Base-by-base conservation (phyloP, 768 basidiomycete genomes). In the Postia placenta region DNA sequence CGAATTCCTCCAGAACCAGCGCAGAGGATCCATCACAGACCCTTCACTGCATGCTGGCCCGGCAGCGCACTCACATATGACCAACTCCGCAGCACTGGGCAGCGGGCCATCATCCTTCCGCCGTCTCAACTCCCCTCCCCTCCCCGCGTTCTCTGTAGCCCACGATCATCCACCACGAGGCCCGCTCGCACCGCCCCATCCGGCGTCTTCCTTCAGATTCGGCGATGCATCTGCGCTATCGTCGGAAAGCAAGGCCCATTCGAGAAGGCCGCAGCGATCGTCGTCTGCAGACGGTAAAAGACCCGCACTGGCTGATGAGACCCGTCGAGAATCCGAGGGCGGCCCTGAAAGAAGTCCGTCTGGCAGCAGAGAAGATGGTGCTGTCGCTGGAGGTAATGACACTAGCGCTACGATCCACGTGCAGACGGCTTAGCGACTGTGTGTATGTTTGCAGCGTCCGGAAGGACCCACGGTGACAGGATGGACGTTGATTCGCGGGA, bases 21-120 rank as follows among this genome's bases (percentile, higher is more conserved):
- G 87, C n/a, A 70, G 87, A 50, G 86, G 86, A 51, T 90, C 89
- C 1, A 84, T 88, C 61, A 87, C 87, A 6, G 89, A 91, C 71
- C 87, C 87, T 2, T 82, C 83, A 36, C 74, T 89, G 43, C 85
- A 87, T 67, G 81, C 82, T 51, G 66, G 73, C 3, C 63, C 67
- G 0, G 50, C 50, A 47, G 57, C 52, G 50, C 63, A 42, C 45
- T 50, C 54, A 52, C 53, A 56, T 41, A 48, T 50, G 3, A 23
- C 52, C 42, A 45, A 46, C 46, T 7, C 51, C 38, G 48, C 57
- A 3, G 48, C 23, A 15, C 45, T 50, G 19, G 47, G 47, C 52
- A 59, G 20, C 41, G 52, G 42, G 61, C 60, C 58, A 55, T 54
- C 54, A 42, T 53, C 52, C 22, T 58, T 58, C 53, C 45, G 55